Evolutionary conservation across 306 rosid genomes (phyloP).

Genomic region (Sesbania bispinosa): DNA sequence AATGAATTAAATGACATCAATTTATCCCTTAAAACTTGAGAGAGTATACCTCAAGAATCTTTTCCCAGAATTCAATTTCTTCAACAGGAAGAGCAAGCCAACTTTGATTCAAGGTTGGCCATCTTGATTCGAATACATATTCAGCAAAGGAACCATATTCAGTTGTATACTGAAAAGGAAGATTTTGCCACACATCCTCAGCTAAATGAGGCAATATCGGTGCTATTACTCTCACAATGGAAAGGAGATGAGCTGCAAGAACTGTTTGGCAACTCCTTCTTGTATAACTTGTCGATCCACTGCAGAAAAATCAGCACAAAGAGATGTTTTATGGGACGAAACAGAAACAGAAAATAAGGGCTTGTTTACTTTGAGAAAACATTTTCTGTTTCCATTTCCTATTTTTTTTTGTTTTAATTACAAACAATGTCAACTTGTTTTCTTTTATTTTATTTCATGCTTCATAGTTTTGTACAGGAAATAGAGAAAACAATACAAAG

Average conservation of each 20-base stretch:
- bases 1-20: background rate
- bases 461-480: no score
- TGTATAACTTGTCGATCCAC: conserved; percentile 83
- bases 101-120: conserved; percentile 75
- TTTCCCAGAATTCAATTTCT: conserved; percentile 79
- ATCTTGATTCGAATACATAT: conserved; percentile 86
- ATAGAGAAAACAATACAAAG: no score
- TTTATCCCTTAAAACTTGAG: background rate
- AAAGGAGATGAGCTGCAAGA: conserved; percentile 79
- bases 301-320: conserved; percentile 29
- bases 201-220: conserved; percentile 99
- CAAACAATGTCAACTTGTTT: no score
- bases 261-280: conserved; percentile 97
- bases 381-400: no score
- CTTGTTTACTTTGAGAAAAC: no score
- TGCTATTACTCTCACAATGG: conserved; percentile 72
- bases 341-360: background rate
- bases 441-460: no score
- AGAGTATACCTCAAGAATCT: conserved; percentile 80
- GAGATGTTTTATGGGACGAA: background rate
- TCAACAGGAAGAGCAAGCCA: conserved; percentile 67
- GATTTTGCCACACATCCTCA: conserved; percentile 98
- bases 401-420: no score
- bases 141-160: conserved; percentile 72
- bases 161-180: conserved; percentile 63